Conservation (phyloP, 2,329 filamentous ascomycete genomes). For the Diaporthe capsici region DNA sequence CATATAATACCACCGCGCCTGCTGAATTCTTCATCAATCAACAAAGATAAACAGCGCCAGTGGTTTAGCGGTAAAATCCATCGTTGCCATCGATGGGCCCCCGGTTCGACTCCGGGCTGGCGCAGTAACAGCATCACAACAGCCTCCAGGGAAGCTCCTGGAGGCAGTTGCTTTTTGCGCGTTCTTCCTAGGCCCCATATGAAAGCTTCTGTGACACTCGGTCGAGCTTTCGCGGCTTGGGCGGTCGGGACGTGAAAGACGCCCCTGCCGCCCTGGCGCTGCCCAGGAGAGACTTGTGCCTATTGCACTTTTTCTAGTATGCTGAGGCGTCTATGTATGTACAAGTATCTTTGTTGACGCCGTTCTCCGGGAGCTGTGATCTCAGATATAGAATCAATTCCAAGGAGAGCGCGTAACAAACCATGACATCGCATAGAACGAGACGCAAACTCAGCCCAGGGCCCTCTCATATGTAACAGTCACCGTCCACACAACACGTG, state of each 20-base stretch:
- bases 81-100: constrained; percentile 64
- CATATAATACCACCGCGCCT: background rate
- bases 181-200: background rate
- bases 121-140: constrained; percentile 1
- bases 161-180: constrained; percentile 4
- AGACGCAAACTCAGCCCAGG: background rate
- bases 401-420: background rate
- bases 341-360: too few relatives aligned
- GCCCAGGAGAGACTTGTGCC: background rate
- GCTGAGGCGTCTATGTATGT: background rate
- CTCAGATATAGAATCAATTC: background rate
- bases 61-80: constrained; percentile 65
- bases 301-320: background rate
- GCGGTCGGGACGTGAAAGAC: background rate
- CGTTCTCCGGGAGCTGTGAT: background rate
- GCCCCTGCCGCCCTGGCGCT: background rate
- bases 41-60: constrained; percentile 42
- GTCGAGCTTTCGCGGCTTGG: background rate
- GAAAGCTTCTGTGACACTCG: background rate
- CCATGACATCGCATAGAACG: background rate
- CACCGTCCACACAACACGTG: background rate
- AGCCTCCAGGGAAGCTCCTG: background rate
- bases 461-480: background rate
- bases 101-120: constrained; percentile 61
- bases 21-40: background rate